phyloP scores from a whole-genome alignment of 192 early-diverging fungal genomes.

The Entophlyctis luteolus region DNA sequence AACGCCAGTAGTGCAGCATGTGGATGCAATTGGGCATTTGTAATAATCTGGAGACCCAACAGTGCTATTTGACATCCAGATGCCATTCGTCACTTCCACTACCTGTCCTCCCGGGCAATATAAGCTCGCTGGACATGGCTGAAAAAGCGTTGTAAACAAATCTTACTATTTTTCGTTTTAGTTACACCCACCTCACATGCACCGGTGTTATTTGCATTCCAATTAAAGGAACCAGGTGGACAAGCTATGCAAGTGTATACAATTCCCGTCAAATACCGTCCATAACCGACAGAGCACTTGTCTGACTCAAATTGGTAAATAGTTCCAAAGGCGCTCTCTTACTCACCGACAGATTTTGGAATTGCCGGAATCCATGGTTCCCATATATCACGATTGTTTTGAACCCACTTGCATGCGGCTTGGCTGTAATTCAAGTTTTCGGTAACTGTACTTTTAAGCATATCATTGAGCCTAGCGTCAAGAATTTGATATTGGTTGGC shows the following conservation, averaged over 20 bases:
- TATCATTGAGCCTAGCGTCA: not conserved
- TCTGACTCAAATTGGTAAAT: too few relatives aligned
- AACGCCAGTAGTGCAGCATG: slow-evolving; percentile 13
- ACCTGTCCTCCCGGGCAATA: slow-evolving; percentile 8
- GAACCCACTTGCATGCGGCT: not conserved
- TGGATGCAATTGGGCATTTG: not conserved
- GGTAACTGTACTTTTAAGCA: not conserved
- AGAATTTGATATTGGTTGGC: not conserved
- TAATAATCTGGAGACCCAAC: slow-evolving; percentile 1
- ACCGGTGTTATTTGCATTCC: too few relatives aligned
- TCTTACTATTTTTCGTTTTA: not conserved
- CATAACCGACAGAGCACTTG: too few relatives aligned
- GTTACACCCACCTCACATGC: too few relatives aligned
- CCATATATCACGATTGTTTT: slow-evolving; percentile 1
- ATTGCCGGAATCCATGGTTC: slow-evolving; percentile 8
- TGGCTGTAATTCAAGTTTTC: not conserved
- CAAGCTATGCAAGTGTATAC: slow-evolving; percentile 7
- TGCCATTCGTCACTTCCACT: not conserved
- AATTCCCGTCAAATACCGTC: slow-evolving; percentile 7
- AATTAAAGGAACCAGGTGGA: slow-evolving; percentile 16
- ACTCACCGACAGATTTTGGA: too few relatives aligned
- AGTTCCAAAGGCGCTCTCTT: too few relatives aligned
- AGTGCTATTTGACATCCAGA: slow-evolving; percentile 2
- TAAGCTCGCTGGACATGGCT: not conserved
- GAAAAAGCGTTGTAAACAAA: too few relatives aligned